These are phyloP conservation scores for Ceratocystis diversiconidia DNA, from an alignment of 2,329 filamentous ascomycete genomes.

Conservation along the genomic window DNA sequence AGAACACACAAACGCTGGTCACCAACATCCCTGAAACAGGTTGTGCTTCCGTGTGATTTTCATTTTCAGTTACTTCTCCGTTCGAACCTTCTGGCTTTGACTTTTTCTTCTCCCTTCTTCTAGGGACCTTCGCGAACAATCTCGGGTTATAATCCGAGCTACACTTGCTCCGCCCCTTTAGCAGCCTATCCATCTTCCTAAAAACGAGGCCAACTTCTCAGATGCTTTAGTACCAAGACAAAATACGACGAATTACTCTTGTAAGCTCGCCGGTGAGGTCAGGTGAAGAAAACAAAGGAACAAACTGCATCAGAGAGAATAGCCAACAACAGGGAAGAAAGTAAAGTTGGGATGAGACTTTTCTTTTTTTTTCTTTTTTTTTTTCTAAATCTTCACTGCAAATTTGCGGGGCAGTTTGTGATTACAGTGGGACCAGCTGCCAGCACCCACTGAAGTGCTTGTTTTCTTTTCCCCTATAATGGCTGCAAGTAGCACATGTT, in stretches of 20 bases:
- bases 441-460: too few species aligned
- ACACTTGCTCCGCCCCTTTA: background rate
- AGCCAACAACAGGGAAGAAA: background rate
- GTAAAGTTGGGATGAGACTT: background rate
- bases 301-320: background rate
- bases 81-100: background rate
- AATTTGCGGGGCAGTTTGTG: background rate
- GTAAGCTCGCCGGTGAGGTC: too few species aligned
- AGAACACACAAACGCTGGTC: too few species aligned
- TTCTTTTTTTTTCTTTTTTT: too few species aligned
- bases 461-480: too few species aligned
- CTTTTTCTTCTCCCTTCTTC: background rate
- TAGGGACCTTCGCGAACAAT: background rate
- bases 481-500: background rate
- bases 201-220: too few species aligned
- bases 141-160: background rate
- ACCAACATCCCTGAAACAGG: background rate
- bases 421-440: background rate
- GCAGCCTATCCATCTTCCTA: too few species aligned
- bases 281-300: background rate
- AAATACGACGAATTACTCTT: too few species aligned
- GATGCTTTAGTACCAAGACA: too few species aligned
- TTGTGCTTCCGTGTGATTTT: background rate
- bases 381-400: background rate
- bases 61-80: background rate